These are phyloP conservation scores for Fonsecaea nubica DNA, from an alignment of 2,329 filamentous ascomycete species.

Conservation along the genomic window DNA sequence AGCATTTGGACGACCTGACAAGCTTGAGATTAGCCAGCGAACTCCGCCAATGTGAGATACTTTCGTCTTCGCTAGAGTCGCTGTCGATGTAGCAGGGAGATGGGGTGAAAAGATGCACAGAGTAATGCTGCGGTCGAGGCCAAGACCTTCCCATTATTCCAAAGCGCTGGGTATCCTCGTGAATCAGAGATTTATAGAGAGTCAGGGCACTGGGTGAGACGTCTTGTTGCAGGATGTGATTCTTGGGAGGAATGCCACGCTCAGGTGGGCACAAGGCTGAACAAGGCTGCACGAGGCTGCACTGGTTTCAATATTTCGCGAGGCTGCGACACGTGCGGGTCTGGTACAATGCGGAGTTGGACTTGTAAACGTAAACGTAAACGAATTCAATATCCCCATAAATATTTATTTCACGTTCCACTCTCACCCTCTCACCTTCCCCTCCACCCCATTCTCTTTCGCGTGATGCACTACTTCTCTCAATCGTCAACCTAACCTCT, in stretches of 20 bases:
- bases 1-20: too few relatives aligned
- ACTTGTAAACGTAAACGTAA: slow-evolving; percentile 5
- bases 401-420: background rate
- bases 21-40: too few relatives aligned
- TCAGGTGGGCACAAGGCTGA: background rate
- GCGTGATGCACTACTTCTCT: background rate
- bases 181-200: too few relatives aligned
- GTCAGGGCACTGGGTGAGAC: background rate
- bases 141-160: too few relatives aligned
- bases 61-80: too few relatives aligned
- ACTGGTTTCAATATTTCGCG: background rate
- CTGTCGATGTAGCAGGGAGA: too few relatives aligned
- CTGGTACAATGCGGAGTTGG: slow-evolving; percentile 1
- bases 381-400: background rate
- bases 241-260: background rate
- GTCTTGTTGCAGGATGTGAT: too few relatives aligned
- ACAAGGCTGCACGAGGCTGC: background rate
- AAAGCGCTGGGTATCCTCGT: too few relatives aligned
- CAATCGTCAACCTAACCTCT: background rate
- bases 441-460: background rate
- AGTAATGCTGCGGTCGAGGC: too few relatives aligned
- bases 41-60: too few relatives aligned
- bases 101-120: too few relatives aligned
- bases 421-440: background rate
- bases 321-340: slow-evolving; percentile 2